phyloP scores from a whole-genome alignment of 2,329 filamentous ascomycete genomes.

The Stagonosporopsis cucurbitacearum region DNA sequence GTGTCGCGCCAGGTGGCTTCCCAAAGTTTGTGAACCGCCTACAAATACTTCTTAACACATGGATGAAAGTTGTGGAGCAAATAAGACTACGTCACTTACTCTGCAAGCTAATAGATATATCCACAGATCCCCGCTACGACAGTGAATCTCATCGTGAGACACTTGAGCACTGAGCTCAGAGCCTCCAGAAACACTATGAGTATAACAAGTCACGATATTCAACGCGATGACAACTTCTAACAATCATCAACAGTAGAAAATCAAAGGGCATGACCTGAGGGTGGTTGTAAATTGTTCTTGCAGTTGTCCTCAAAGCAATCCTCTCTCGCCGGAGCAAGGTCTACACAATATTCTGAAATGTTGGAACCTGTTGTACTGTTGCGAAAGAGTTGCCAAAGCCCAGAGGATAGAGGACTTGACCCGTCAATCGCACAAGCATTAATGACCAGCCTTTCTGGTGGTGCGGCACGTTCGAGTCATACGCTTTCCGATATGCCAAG shows the following conservation, averaged over 20 bases:
- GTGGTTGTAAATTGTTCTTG: slow-evolving; percentile 69
- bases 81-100: no score
- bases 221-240: slow-evolving; percentile 59
- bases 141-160: slow-evolving; percentile 72
- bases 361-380: neutral
- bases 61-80: no score
- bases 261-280: slow-evolving; percentile 68
- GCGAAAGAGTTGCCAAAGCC: neutral
- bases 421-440: slow-evolving; percentile 61
- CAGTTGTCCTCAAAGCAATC: slow-evolving; percentile 68
- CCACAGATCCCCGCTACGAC: no score
- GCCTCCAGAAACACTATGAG: slow-evolving; percentile 68
- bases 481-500: no score
- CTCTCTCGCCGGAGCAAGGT: slow-evolving; percentile 54
- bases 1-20: slow-evolving; percentile 69
- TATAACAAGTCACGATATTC: slow-evolving; percentile 68
- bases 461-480: no score
- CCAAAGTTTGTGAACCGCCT: slow-evolving; percentile 70
- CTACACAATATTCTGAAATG: neutral
- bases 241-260: slow-evolving; percentile 70
- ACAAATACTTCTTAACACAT: slow-evolving; percentile 72
- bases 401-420: slow-evolving; percentile 18
- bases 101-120: no score
- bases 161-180: slow-evolving; percentile 61
- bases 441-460: neutral